Evolutionary conservation across 805 yeast species (phyloP), one percentile per base, ranked within the genome.

Genomic region (Candida suzukii): DNA sequence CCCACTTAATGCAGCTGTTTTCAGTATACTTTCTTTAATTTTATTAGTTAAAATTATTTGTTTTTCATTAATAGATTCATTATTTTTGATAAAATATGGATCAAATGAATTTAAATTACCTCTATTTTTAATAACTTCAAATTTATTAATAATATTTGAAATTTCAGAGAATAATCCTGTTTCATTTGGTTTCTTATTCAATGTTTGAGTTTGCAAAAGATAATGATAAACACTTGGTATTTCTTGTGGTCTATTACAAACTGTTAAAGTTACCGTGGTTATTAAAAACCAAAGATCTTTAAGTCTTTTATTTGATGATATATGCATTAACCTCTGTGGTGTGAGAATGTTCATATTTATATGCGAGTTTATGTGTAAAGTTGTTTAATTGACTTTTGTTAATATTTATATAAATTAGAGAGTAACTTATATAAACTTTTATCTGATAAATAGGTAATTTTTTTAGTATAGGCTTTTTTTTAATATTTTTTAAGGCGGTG

Each of bases 181-280:
- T 13, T 47, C 48, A n/a, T 36, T 36, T 13, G 58, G 51, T 5
- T 19, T 11, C 8, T 34, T 38, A n/a, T 42, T 34, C 20, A 42
- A 35, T 35, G 46, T 38, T 52, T 54, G 41, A 21, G 51, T 32
- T 16, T 56, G 59, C 46, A 81, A 38, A 1, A 88, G 88, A 62
- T 80, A 81, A 46, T 84, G 84, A 57, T 82, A 83, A 3, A 90
- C 56, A 41, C 67, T 70, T 2, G 95, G 90, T 25, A 88, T 75
- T 47, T 85, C 96, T 39, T 80, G 76, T 0, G 96, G 95, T 45
- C 73, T 75, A 54, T 90, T 90, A 52, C 91, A 81, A 6, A 82
- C 88, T 2, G 91, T 76, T 38, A 88, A 70, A 10, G 95, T 76
- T 0, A 91, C 84, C 9, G 93, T 84, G 0, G 95, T 91, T 18